Percentiles rank a stretch among this genome's conserved stretches.
Evolutionary conservation across 331 rosid genomes (phyloP).

Genomic region (Acacia pycnantha): DNA sequence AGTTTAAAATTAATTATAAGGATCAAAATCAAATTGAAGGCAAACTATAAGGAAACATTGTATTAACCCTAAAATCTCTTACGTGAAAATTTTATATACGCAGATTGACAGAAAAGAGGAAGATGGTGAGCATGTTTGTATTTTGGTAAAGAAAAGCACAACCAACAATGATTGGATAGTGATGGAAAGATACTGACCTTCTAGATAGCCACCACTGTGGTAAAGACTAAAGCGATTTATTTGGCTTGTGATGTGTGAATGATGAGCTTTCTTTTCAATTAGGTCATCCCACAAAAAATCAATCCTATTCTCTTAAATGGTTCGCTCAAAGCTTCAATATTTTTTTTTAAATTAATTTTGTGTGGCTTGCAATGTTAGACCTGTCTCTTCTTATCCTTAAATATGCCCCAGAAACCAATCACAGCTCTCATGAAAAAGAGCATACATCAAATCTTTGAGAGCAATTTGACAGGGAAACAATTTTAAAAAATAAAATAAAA

Average conservation of each 20-base stretch:
- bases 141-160: not conserved
- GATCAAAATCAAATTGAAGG: too few relatives aligned
- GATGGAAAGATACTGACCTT: conserved; percentile 36
- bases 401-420: conserved; percentile 17
- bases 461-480: not conserved
- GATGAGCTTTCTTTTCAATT: conserved; percentile 39
- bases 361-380: conserved; percentile 26
- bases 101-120: not conserved
- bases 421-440: not conserved
- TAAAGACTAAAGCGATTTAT: conserved; percentile 6
- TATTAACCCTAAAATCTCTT: not conserved
- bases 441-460: not conserved
- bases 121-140: conserved; percentile 2
- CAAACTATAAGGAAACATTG: too few relatives aligned
- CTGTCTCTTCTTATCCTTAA: conserved; percentile 40
- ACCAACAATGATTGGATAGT: conserved; percentile 16
- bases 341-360: not conserved
- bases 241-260: not conserved
- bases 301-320: not conserved
- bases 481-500: not conserved
- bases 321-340: not conserved
- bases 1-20: too few relatives aligned
- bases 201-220: not conserved
- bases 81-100: not conserved
- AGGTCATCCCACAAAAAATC: conserved; percentile 39